Evolutionary conservation across 2,329 filamentous ascomycete species (phyloP).

Genomic region (Fusarium pseudoanthophilum): DNA sequence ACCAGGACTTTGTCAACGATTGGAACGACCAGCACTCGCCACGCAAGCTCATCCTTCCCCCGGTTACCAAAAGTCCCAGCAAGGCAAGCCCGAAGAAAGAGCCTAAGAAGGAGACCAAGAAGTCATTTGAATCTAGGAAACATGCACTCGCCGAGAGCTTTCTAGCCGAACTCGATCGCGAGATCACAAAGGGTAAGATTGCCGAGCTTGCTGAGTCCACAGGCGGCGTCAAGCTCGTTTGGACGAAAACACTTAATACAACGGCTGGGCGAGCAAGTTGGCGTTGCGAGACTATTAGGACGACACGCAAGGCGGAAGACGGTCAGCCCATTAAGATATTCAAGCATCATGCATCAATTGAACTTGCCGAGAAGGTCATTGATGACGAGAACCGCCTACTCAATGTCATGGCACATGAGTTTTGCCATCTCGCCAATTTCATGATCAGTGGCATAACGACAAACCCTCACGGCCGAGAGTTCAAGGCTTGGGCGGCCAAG

Average conservation of each 20-base stretch:
- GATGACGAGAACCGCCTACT: constrained; percentile 79
- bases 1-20: constrained; percentile 66
- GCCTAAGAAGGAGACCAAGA: constrained; percentile 57
- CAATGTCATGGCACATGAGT: constrained; percentile 96
- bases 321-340: constrained; percentile 47
- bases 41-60: constrained; percentile 52
- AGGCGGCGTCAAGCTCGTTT: constrained; percentile 76
- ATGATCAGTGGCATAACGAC: constrained; percentile 81
- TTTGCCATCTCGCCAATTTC: constrained; percentile 93
- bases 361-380: constrained; percentile 90
- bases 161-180: constrained; percentile 73
- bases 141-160: constrained; percentile 72
- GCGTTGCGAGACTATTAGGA: constrained; percentile 67
- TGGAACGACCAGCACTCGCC: constrained; percentile 73
- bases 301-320: constrained; percentile 43
- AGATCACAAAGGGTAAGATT: constrained; percentile 71
- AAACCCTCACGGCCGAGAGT: constrained; percentile 84
- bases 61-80: constrained; percentile 41
- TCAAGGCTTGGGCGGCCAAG: constrained; percentile 77
- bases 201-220: constrained; percentile 67
- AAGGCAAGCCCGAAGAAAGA: constrained; percentile 53
- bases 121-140: constrained; percentile 71
- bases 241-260: constrained; percentile 82
- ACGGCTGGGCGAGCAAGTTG: constrained; percentile 82
- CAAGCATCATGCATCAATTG: constrained; percentile 78